Evolutionary conservation across 2,329 filamentous ascomycete species (phyloP), one percentile per base, ranked within the genome.

Genomic region (Bisporella sp.): DNA sequence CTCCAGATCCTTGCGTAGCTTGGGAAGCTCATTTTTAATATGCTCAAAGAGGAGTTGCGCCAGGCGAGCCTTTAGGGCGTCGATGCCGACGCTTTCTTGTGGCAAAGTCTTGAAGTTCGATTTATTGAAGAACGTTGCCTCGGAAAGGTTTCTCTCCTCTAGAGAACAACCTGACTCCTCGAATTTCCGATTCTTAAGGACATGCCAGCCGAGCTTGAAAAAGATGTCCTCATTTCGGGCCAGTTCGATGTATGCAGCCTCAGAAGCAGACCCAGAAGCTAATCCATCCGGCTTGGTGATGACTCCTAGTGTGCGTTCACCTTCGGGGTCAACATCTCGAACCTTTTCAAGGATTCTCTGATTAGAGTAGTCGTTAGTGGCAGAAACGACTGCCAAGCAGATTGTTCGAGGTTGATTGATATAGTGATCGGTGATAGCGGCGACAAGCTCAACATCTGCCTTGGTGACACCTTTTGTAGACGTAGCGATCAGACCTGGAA

Each of bases 191-290:
- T 77, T 77, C 47, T 67, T 69, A 6, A 77, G 55, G 0, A 70
- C 68, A 58, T 77, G 74, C 73, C 74, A 77, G 3, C 75, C 74
- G 0, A 77, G 64, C 31, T 67, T 63, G 37, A 75, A 66, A 12
- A 58, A 54, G 0, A 69, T 59, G 47, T 71, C 66, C 41, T 73
- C 61, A 40, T 76, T 74, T 30, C 59, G 58, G 1, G 70, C 62
- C 11, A 72, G 64, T 1, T 64, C 47, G 3, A 71, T 54, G 46
- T 67, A 73, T 0, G 49, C 54, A 0, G 51, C 51, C 50, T 73
- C 68, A 7, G 55, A 62, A 0, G 65, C 67, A 0, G 72, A 73
- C 0, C 62, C 63, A 2, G 58, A 46, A 1, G 59, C 52, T 1
- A 72, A 61, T 5, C 58, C 60, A 52, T 77, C 73, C 0, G 71